These are phyloP conservation scores for Fonsecaea monophora DNA, from an alignment of 2,329 filamentous ascomycete species.

Conservation along the genomic window DNA sequence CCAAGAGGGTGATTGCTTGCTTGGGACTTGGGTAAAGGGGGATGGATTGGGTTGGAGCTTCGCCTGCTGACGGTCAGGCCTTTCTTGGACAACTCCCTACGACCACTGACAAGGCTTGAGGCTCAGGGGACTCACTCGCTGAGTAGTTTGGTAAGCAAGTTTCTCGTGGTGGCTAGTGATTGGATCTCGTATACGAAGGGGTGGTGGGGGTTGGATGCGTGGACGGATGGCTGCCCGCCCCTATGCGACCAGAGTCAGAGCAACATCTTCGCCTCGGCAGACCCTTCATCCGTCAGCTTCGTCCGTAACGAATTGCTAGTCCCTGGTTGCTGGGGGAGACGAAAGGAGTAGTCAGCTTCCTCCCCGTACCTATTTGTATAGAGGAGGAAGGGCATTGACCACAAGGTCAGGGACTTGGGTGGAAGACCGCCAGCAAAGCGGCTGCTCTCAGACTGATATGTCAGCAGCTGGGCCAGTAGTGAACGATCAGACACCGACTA, in stretches of 20 bases:
- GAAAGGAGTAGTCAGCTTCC: neutral
- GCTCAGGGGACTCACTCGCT: neutral
- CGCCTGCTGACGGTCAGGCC: neutral
- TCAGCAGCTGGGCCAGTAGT: slow-evolving; percentile 6
- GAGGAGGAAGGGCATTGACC: too few relatives aligned
- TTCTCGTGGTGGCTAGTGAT: neutral
- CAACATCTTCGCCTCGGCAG: too few relatives aligned
- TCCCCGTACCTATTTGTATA: too few relatives aligned
- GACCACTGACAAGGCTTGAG: neutral
- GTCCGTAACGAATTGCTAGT: neutral
- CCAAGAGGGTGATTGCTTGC: neutral
- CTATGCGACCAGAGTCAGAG: neutral
- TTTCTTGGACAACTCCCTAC: neutral
- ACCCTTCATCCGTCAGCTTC: neutral
- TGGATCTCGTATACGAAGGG: neutral
- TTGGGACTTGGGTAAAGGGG: neutral
- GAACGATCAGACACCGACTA: too few relatives aligned
- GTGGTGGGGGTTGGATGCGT: neutral
- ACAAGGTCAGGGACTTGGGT: too few relatives aligned
- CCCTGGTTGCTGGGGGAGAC: neutral
- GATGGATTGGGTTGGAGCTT: neutral
- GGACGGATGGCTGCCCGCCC: neutral
- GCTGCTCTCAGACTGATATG: slow-evolving; percentile 7
- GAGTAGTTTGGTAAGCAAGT: neutral
- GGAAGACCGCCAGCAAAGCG: neutral